phyloP scores from a whole-genome alignment of 108 stramenopile genomes.

The Nitzschia putrida region DNA sequence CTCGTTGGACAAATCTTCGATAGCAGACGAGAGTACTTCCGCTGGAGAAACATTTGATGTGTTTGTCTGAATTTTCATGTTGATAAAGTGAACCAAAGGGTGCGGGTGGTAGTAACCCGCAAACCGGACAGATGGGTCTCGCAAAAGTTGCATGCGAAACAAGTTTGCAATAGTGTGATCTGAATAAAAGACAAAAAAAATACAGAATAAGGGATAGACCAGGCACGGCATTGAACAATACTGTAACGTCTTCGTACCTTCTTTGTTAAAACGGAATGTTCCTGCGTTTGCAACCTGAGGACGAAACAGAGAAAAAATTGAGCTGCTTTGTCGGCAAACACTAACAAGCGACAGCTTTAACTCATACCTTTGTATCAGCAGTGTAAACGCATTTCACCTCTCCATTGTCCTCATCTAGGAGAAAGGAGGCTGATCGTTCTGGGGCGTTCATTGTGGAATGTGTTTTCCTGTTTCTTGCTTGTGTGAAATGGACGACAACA shows the following conservation, averaged over 20 bases:
- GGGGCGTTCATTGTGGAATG: slow-evolving; percentile 76
- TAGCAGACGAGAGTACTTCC: slow-evolving; percentile 75
- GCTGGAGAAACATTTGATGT: slow-evolving; percentile 69
- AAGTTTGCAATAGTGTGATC: slow-evolving; percentile 96
- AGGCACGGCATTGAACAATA: slow-evolving; percentile 4
- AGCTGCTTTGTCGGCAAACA: not conserved
- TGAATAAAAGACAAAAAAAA: not conserved
- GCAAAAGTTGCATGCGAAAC: slow-evolving; percentile 92
- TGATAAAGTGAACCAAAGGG: slow-evolving; percentile 85
- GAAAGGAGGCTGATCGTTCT: slow-evolving; percentile 79
- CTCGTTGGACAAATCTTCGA: slow-evolving; percentile 86
- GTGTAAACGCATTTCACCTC: slow-evolving; percentile 82
- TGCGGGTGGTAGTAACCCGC: slow-evolving; percentile 95
- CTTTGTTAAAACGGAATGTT: slow-evolving; percentile 94
- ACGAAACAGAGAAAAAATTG: not conserved
- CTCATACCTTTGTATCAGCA: slow-evolving; percentile 85
- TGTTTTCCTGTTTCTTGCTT: not conserved
- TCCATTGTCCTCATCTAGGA: slow-evolving; percentile 79
- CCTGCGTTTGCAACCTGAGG: slow-evolving; percentile 77
- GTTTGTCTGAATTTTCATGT: slow-evolving; percentile 88
- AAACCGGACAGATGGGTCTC: slow-evolving; percentile 85
- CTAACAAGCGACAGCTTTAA: no score
- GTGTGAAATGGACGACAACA: not conserved
- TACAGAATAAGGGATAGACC: not conserved
- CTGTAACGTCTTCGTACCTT: slow-evolving; percentile 30